These are phyloP conservation scores for Exserohilum rostratum DNA, from an alignment of 2,329 filamentous ascomycete species.

Conservation along the genomic window DNA sequence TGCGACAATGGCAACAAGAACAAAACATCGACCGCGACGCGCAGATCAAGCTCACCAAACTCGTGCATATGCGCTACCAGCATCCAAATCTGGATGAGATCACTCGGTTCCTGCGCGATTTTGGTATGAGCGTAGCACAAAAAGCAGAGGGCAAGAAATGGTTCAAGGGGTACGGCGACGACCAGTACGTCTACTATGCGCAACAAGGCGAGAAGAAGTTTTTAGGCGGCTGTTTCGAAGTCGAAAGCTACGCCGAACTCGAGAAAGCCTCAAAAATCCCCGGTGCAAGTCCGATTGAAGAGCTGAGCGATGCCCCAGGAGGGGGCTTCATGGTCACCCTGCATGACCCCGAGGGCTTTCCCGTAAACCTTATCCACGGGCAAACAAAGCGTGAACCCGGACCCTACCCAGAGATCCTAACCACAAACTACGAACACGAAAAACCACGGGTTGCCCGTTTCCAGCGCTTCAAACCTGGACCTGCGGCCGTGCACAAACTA, in stretches of 20 bases:
- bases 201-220: slow-evolving; percentile 59
- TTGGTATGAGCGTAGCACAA: slow-evolving; percentile 44
- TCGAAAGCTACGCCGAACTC: slow-evolving; percentile 63
- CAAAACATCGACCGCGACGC: slow-evolving; percentile 51
- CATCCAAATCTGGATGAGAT: slow-evolving; percentile 58
- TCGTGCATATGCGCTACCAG: slow-evolving; percentile 62
- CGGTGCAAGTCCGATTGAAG: slow-evolving; percentile 56
- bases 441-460: slow-evolving; percentile 58
- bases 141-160: slow-evolving; percentile 53
- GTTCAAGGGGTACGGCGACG: slow-evolving; percentile 66
- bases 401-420: slow-evolving; percentile 57
- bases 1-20: slow-evolving; percentile 48
- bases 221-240: slow-evolving; percentile 63
- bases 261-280: slow-evolving; percentile 56
- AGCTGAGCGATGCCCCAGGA: slow-evolving; percentile 59
- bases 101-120: slow-evolving; percentile 52
- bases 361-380: slow-evolving; percentile 64
- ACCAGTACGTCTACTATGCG: slow-evolving; percentile 66
- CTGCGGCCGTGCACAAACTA: slow-evolving; percentile 57
- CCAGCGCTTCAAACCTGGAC: slow-evolving; percentile 60
- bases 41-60: slow-evolving; percentile 56
- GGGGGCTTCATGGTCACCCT: slow-evolving; percentile 58
- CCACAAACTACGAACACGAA: slow-evolving; percentile 49
- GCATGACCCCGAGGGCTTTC: slow-evolving; percentile 59
- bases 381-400: slow-evolving; percentile 55